These are phyloP conservation scores for Ceratocystis harringtonii DNA, from an alignment of 2,329 filamentous ascomycete species.

Conservation along the genomic window DNA sequence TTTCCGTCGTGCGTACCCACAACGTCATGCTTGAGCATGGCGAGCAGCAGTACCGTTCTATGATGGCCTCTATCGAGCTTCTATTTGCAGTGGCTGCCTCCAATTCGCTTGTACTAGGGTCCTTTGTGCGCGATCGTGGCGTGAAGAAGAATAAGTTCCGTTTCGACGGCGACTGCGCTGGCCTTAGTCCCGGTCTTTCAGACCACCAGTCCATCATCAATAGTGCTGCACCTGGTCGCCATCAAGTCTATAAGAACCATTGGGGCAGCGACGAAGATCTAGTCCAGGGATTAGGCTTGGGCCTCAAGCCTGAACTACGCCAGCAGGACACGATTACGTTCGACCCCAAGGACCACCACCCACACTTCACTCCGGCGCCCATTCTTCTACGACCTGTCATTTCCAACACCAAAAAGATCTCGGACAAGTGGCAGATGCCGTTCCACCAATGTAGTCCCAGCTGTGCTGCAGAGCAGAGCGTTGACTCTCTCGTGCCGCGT, in stretches of 20 bases:
- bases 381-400: not conserved
- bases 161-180: slow-evolving; percentile 21
- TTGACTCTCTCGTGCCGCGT: slow-evolving; percentile 30
- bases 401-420: slow-evolving; percentile 20
- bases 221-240: slow-evolving; percentile 29
- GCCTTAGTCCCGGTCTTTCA: not conserved
- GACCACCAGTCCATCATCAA: slow-evolving; percentile 15
- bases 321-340: slow-evolving; percentile 18
- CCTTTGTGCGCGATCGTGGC: slow-evolving; percentile 80
- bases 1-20: slow-evolving; percentile 70
- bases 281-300: slow-evolving; percentile 62
- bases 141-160: slow-evolving; percentile 80
- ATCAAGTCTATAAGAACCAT: slow-evolving; percentile 34
- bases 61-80: slow-evolving; percentile 80
- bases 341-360: slow-evolving; percentile 21
- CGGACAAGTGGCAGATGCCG: slow-evolving; percentile 36
- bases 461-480: slow-evolving; percentile 28
- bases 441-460: slow-evolving; percentile 25
- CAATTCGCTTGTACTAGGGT: slow-evolving; percentile 79
- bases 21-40: slow-evolving; percentile 57
- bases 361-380: slow-evolving; percentile 27
- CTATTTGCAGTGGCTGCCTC: slow-evolving; percentile 75
- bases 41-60: slow-evolving; percentile 71
- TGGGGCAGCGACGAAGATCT: slow-evolving; percentile 90
- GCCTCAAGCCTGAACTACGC: slow-evolving; percentile 40